Percentiles rank a stretch among this genome's conserved stretches.
These are phyloP conservation scores for Pichia sp. DNA, from an alignment of 1,139 yeast species.

Conservation along the genomic window DNA sequence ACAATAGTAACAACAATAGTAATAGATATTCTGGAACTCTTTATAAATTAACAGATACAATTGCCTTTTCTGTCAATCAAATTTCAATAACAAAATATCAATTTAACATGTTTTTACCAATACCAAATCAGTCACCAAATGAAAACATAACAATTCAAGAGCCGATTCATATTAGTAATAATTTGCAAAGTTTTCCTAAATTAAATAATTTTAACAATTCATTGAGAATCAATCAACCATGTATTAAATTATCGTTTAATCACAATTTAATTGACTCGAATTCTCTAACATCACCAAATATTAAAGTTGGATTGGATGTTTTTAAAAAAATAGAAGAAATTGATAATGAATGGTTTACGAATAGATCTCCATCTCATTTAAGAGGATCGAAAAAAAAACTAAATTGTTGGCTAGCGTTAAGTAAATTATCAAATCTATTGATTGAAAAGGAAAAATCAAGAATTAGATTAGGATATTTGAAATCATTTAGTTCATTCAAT, in stretches of 20 bases:
- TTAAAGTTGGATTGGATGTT: conserved; percentile 13
- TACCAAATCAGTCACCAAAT: conserved; percentile 19
- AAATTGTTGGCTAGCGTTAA: conserved; percentile 17
- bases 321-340: conserved; percentile 7
- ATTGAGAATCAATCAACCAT: conserved; percentile 12
- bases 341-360: conserved; percentile 17
- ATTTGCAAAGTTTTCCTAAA: conserved; percentile 10
- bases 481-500: conserved; percentile 8
- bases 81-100: conserved; percentile 14
- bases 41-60: conserved; percentile 17
- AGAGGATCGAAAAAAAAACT: conserved; percentile 11
- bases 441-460: conserved; percentile 20
- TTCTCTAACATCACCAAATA: conserved; percentile 13
- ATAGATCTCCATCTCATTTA: conserved; percentile 6
- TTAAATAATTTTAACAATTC: conserved; percentile 1
- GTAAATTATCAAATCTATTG: conserved; percentile 21
- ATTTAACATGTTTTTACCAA: conserved; percentile 23
- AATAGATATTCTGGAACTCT: not conserved
- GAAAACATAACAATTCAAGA: conserved; percentile 12
- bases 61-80: conserved; percentile 22
- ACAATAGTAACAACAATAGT: not conserved
- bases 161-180: conserved; percentile 9
- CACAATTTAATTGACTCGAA: conserved; percentile 13
- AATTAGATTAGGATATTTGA: conserved; percentile 18
- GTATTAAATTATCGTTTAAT: conserved; percentile 14